Evolutionary conservation across 805 yeast species (phyloP).

Genomic region (Barnettozyma vustinii): DNA sequence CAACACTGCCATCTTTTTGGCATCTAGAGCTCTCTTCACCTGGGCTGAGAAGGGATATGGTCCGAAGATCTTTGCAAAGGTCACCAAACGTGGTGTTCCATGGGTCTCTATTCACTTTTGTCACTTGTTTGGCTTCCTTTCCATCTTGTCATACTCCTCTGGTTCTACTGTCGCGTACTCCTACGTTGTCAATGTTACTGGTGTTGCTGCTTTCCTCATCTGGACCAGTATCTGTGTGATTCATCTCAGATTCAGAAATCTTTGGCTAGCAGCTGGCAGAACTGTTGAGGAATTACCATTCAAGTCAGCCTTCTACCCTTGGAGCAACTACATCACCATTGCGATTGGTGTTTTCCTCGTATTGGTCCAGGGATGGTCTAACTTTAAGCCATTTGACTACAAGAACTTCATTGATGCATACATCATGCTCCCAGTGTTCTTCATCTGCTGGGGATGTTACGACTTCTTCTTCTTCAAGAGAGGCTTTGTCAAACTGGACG

Average conservation of each 20-base stretch:
- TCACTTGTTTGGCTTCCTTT: constrained; percentile 55
- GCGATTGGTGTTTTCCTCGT: constrained; percentile 34
- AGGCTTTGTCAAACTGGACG: constrained; percentile 33
- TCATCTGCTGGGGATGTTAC: constrained; percentile 36
- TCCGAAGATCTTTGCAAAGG: constrained; percentile 47
- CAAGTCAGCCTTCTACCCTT: constrained; percentile 52
- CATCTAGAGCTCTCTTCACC: constrained; percentile 60
- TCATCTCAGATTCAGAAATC: constrained; percentile 64
- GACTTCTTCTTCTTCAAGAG: constrained; percentile 36
- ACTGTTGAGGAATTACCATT: constrained; percentile 63
- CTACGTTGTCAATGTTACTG: constrained; percentile 69
- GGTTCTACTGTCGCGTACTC: constrained; percentile 55
- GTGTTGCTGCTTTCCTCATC: constrained; percentile 67
- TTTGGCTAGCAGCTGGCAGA: constrained; percentile 54
- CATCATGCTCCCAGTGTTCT: constrained; percentile 54
- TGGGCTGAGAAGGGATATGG: constrained; percentile 59
- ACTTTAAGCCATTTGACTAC: constrained; percentile 44
- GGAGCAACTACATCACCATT: constrained; percentile 34
- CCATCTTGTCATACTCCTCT: constrained; percentile 47
- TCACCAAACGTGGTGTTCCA: constrained; percentile 60
- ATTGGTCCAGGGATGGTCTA: constrained; percentile 45
- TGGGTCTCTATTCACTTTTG: constrained; percentile 52
- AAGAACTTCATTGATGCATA: constrained; percentile 55
- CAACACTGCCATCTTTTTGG: constrained; percentile 64
- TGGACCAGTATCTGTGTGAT: constrained; percentile 61